Percentiles rank a stretch among this genome's conserved stretches.
phyloP scores from a whole-genome alignment of 805 yeast species.

The Starmerella cellae region DNA sequence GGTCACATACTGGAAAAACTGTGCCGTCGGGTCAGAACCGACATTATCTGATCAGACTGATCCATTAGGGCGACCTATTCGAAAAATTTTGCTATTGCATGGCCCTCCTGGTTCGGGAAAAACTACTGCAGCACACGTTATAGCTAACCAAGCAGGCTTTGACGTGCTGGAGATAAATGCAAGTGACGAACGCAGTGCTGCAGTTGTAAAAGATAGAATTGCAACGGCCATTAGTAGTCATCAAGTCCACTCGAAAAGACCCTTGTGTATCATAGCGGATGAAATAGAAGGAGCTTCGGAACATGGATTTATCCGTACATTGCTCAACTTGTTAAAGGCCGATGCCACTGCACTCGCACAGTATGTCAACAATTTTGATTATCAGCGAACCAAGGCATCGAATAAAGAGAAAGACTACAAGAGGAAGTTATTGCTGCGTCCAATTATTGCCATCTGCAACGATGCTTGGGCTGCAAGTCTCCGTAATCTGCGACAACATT shows the following conservation, averaged over 20 bases:
- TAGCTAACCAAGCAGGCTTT: slow-evolving; percentile 73
- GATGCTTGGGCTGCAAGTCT: slow-evolving; percentile 65
- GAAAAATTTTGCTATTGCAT: slow-evolving; percentile 57
- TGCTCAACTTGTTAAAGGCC: slow-evolving; percentile 13
- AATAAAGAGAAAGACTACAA: background rate
- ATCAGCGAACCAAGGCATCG: background rate
- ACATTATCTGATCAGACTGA: slow-evolving; percentile 24
- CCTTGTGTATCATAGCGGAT: slow-evolving; percentile 74
- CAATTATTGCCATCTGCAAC: slow-evolving; percentile 85
- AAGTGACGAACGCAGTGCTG: slow-evolving; percentile 58
- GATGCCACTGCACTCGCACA: slow-evolving; percentile 7
- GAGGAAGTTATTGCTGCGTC: slow-evolving; percentile 41
- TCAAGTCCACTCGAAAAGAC: slow-evolving; percentile 38
- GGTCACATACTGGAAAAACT: slow-evolving; percentile 47
- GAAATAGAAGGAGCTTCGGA: slow-evolving; percentile 78
- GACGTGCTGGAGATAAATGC: slow-evolving; percentile 78
- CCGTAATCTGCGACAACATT: slow-evolving; percentile 56
- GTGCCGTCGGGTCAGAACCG: slow-evolving; percentile 14
- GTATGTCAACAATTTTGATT: background rate
- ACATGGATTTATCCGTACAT: slow-evolving; percentile 30
- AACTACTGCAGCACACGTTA: slow-evolving; percentile 73
- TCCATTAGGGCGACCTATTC: slow-evolving; percentile 37
- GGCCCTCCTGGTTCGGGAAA: slow-evolving; percentile 95
- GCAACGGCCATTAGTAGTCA: slow-evolving; percentile 49
- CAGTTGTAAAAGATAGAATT: slow-evolving; percentile 14